Evolutionary conservation across 2,329 filamentous ascomycete species (phyloP), one percentile per base, ranked within the genome.

Genomic region (Aspergillus versicolor): DNA sequence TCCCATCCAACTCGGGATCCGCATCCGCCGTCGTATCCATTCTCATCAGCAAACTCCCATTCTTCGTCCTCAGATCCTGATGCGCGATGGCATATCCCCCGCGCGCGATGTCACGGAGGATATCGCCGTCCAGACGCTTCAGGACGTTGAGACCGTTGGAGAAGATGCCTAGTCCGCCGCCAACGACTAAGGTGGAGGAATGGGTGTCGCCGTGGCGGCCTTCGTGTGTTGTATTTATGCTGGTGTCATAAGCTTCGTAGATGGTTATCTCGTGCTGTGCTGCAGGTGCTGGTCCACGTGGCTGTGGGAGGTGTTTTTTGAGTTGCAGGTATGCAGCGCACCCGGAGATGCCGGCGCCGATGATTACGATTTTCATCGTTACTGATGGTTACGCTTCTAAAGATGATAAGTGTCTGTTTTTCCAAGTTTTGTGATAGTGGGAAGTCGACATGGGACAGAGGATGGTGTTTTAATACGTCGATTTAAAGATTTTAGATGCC

Each of bases 261-360:
- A 79, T 74, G 17, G 61, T 70, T 60, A 72, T 70, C 30, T 70
- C 62, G 52, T 75, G 68, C 24, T 43, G n/a, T 15, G 17, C 9
- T 30, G 27, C 27, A 30, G 27, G 27, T 30, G 27, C 27, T 30
- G 27, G 27, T 30, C 27, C 27, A 30, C 27, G 32, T 1, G 55
- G 45, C 22, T 60, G 51, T 4, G 69, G 72, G 8, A 79, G 70
- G 50, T 75, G 71, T 52, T 78, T 78, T 50, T 69, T 69, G 4
- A 79, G 64, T 32, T 70, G 67, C 9, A 78, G 68, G 53, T 78
- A 79, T 40, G 65, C 65, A 11, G 72, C 56, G 51, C 74, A 75
- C 24, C 76, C 76, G 48, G 69, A 67, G 56, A 79, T 77, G 32
- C 75, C 77, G 13, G 66, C 76, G n/a, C 77, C 77, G 38, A 79